phyloP scores from a whole-genome alignment of 208 protist genomes.

The Phytomonas sp. region DNA sequence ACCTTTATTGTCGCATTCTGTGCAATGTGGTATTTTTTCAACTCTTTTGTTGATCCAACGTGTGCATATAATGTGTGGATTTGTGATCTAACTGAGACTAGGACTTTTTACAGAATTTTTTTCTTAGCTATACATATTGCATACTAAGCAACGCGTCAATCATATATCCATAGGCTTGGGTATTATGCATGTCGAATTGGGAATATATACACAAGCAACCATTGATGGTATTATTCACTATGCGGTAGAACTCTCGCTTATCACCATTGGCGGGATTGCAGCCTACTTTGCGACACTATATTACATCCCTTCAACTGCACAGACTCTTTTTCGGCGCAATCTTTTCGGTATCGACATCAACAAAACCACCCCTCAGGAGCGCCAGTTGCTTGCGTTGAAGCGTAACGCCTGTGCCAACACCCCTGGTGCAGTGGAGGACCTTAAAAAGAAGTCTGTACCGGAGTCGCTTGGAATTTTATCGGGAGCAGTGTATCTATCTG shows the following conservation, averaged over 20 bases:
- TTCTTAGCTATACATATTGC: not conserved
- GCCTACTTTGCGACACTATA: conserved; percentile 53
- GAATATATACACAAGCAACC: conserved; percentile 12
- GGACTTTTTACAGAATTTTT: not conserved
- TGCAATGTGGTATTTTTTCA: conserved; percentile 9
- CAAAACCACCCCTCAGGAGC: conserved; percentile 80
- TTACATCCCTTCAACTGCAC: conserved; percentile 51
- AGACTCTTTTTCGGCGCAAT: conserved; percentile 67
- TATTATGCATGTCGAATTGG: not conserved
- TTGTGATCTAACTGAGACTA: too few species aligned
- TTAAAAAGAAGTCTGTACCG: conserved; percentile 42
- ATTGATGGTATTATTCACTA: conserved; percentile 25
- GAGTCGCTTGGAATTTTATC: conserved; percentile 75
- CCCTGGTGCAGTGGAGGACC: conserved; percentile 10
- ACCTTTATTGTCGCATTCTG: not conserved
- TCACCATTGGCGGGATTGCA: conserved; percentile 36
- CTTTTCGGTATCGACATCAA: conserved; percentile 95
- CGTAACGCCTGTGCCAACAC: conserved; percentile 12
- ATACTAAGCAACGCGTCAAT: not conserved
- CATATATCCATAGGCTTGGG: not conserved
- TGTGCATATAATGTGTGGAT: conserved; percentile 1
- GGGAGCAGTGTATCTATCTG: conserved; percentile 65
- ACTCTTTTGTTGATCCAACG: conserved; percentile 12
- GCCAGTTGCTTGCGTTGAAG: conserved; percentile 32
- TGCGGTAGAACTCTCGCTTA: conserved; percentile 31